Conservation (phyloP, 2,329 filamentous ascomycete species). For the Penicillium psychrosexuale region DNA sequence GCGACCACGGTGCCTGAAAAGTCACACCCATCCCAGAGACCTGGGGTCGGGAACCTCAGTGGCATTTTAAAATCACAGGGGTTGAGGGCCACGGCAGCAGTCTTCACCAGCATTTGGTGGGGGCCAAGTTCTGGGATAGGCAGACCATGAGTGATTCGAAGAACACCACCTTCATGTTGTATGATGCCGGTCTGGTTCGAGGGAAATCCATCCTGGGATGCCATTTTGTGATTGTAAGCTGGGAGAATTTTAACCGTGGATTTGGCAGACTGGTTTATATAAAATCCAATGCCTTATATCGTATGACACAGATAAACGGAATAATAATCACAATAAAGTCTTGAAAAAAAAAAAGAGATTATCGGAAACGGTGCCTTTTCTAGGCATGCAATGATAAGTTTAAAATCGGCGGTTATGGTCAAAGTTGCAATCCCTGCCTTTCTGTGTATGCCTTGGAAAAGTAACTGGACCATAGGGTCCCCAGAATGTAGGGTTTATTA, state of each 20-base stretch:
- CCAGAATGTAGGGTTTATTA: too few species aligned
- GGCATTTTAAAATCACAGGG: slow-evolving; percentile 30
- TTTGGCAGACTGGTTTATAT: neutral
- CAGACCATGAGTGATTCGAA: slow-evolving; percentile 13
- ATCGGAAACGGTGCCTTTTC: neutral
- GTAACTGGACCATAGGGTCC: too few species aligned
- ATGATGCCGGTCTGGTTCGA: slow-evolving; percentile 18
- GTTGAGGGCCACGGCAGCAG: slow-evolving; percentile 33
- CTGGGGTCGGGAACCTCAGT: slow-evolving; percentile 16
- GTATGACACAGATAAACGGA: neutral
- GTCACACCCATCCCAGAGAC: slow-evolving; percentile 31
- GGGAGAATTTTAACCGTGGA: neutral
- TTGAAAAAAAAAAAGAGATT: neutral
- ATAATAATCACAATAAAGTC: neutral
- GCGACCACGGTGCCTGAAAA: slow-evolving; percentile 27
- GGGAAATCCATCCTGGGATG: neutral
- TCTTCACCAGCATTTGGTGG: slow-evolving; percentile 21
- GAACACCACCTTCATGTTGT: slow-evolving; percentile 18
- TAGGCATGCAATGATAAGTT: neutral
- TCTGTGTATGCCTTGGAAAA: neutral
- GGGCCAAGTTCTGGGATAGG: slow-evolving; percentile 15
- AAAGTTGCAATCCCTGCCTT: neutral
- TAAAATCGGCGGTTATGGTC: neutral
- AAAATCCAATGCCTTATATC: neutral
- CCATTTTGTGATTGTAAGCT: neutral